Percentiles rank a stretch among this genome's conserved stretches.
Evolutionary conservation across 2,329 filamentous ascomycete genomes (phyloP).

Genomic region (Colletotrichum spaethianum): DNA sequence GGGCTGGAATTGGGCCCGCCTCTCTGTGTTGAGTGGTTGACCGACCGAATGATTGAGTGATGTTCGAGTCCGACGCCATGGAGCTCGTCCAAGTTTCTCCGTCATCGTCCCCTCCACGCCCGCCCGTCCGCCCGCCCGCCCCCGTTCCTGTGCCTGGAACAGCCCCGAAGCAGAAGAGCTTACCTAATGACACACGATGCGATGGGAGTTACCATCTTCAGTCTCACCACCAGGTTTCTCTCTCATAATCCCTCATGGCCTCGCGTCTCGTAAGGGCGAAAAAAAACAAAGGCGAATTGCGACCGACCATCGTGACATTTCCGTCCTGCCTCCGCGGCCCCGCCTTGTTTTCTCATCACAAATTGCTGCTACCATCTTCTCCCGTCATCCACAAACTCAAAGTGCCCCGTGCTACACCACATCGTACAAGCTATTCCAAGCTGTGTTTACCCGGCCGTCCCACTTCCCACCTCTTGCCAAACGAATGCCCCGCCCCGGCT

Average conservation of each 20-base stretch:
- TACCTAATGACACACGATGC: conserved; percentile 28
- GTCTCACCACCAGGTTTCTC: neutral
- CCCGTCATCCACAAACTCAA: neutral
- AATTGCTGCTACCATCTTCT: neutral
- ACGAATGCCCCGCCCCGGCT: neutral
- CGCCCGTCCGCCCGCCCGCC: conserved; percentile 1
- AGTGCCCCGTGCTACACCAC: too few relatives aligned
- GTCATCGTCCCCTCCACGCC: conserved; percentile 18
- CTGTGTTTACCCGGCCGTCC: neutral
- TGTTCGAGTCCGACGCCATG: neutral
- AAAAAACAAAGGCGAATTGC: neutral
- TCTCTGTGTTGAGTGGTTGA: neutral
- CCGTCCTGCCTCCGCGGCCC: conserved; percentile 18
- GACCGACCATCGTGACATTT: conserved; percentile 3
- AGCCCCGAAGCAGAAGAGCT: conserved; percentile 4
- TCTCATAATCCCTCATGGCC: neutral
- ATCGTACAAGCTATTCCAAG: neutral
- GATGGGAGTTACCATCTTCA: conserved; percentile 1
- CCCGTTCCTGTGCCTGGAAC: neutral
- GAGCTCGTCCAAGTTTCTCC: conserved; percentile 24
- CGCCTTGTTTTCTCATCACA: neutral
- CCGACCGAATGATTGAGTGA: neutral
- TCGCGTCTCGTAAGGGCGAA: neutral
- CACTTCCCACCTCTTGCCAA: neutral
- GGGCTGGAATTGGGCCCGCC: neutral